A percentile compares a stretch with the other conserved stretches of the same genome.
Evolutionary conservation across 805 yeast genomes (phyloP).

Genomic region (Lipomyces yamanashiensis): DNA sequence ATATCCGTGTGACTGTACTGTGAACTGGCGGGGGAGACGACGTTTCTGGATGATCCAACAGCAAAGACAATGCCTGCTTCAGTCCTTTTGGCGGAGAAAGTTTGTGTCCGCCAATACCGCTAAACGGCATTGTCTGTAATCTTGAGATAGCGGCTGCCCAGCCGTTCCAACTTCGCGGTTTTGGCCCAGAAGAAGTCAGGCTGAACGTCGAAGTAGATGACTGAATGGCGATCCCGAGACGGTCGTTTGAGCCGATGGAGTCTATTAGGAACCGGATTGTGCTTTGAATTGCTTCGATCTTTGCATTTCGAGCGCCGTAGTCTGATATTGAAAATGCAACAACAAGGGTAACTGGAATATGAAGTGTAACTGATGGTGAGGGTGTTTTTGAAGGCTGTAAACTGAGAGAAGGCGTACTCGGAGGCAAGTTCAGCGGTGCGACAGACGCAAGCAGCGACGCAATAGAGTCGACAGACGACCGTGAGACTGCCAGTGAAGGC

Average conservation of each 20-base stretch:
- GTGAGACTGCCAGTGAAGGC: not conserved
- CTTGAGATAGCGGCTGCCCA: conserved; percentile 17
- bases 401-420: not conserved
- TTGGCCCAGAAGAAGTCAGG: conserved; percentile 18
- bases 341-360: conserved; percentile 26
- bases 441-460: not conserved
- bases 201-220: conserved; percentile 9
- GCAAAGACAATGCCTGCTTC: conserved; percentile 19
- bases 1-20: conserved; percentile 15
- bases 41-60: not conserved
- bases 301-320: conserved; percentile 1
- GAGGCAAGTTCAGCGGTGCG: conserved; percentile 1
- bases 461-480: not conserved
- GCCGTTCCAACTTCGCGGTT: conserved; percentile 21
- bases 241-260: conserved; percentile 16
- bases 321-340: conserved; percentile 20
- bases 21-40: conserved; percentile 1
- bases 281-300: conserved; percentile 10
- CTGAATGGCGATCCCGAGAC: conserved; percentile 22
- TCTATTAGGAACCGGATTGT: conserved; percentile 17
- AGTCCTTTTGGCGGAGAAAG: conserved; percentile 14
- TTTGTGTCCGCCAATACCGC: not conserved
- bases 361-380: conserved; percentile 2
- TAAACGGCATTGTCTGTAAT: conserved; percentile 5
- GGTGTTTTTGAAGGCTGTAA: not conserved